Base-by-base conservation (phyloP, 805 yeast species). In the Peterozyma toletana region DNA sequence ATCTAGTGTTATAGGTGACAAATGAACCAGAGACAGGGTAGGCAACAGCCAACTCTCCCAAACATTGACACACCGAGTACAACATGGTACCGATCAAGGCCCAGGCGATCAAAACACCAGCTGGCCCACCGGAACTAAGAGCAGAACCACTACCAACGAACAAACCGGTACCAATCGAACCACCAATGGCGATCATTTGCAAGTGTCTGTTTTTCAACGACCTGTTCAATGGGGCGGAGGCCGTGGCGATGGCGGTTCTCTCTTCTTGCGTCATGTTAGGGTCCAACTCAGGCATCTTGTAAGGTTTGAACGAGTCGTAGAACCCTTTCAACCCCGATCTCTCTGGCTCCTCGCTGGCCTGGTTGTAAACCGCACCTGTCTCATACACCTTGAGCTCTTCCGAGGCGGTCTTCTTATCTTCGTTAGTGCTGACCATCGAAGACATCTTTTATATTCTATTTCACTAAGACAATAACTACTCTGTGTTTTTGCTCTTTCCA, bases 101-200 rank as follows among this genome's bases (percentile, higher is more conserved):
- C 73, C 82, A 75, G 42, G 75, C 83, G 42, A 82, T 76, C 42
- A 83, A 71, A 34, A 83, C 60, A 36, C 82, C 74, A 13, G 83
- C 86, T n/a, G 93, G 91, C 27, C 93, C 93, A 58, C 87, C 85
- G 30, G 71, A 66, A 15, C 71, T 51, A 41, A 85, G 62, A 2
- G 86, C 74, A 14, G 71, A 61, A 47, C 86, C 86, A 2, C 88
- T 75, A 56, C 88, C 87, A 30, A 87, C 83, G 48, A 87, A 78
- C 41, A 87, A 68, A 56, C 93, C 95, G 9, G 91, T 82, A 53
- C 95, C 96, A 52, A 86, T 85, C 47, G 84, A 75, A 37, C 91
- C 90, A 51, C 91, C 93, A 48, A 86, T 69, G 41, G 93, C 89
- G 63, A 86, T 86, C 87, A 84, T 80, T 48, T 82, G 80, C 51